A percentile compares a stretch with the other conserved stretches of the same genome.
These are phyloP conservation scores for Beta macrorhiza DNA, from an alignment of 179 eudicot species.

Conservation along the genomic window DNA sequence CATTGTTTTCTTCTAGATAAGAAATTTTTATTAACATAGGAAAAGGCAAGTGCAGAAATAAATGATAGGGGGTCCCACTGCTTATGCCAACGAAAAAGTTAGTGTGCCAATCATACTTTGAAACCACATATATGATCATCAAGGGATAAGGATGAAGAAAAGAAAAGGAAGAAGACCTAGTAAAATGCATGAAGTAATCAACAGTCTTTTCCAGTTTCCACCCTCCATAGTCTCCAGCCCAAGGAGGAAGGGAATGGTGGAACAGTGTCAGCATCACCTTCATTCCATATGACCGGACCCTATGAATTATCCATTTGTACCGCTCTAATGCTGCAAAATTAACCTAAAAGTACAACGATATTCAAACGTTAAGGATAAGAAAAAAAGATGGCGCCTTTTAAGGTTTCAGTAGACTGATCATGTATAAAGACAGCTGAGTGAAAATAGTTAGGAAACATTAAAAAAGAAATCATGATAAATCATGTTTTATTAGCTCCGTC, in stretches of 20 bases:
- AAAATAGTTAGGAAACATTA: neutral
- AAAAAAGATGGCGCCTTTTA: neutral
- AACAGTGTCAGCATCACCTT: conserved; percentile 96
- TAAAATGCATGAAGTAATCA: conserved; percentile 86
- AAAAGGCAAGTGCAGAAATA: too few species aligned
- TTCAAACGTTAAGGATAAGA: neutral
- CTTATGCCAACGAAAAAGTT: neutral
- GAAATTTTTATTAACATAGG: neutral
- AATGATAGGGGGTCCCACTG: neutral
- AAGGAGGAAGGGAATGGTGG: conserved; percentile 96
- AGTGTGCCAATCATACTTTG: neutral
- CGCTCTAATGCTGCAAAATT: conserved; percentile 95
- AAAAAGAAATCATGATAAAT: neutral
- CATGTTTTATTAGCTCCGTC: neutral
- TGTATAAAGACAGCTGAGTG: neutral
- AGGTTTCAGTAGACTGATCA: conserved; percentile 2
- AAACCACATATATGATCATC: neutral
- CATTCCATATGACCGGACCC: conserved; percentile 86
- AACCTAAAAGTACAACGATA: conserved; percentile 45
- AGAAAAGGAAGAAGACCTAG: conserved; percentile 50
- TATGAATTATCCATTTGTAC: conserved; percentile 84
- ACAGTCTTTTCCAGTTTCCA: conserved; percentile 96
- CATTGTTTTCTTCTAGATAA: neutral
- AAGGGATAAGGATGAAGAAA: neutral
- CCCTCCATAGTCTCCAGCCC: conserved; percentile 99